These are phyloP conservation scores for Rhizomucor miehei DNA, from an alignment of 371 early-diverging fungal species.

Conservation along the genomic window DNA sequence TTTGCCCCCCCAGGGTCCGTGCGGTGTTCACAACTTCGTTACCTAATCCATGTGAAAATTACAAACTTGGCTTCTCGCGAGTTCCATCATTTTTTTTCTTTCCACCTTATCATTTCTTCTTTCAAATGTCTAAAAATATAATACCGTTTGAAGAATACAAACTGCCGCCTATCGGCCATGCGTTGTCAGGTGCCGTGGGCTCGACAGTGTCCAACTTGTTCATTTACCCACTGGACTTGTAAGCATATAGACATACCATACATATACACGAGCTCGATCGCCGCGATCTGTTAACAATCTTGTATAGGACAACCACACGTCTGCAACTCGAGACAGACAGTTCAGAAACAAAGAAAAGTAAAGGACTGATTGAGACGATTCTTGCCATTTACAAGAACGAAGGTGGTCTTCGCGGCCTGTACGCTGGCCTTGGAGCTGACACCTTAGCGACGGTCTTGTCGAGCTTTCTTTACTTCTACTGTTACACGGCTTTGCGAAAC, in stretches of 20 bases:
- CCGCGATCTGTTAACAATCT: neutral
- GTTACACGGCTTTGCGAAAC: conserved; percentile 55
- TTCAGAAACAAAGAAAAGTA: conserved; percentile 10
- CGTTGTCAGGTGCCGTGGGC: conserved; percentile 59
- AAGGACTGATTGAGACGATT: conserved; percentile 38
- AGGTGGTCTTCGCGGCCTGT: conserved; percentile 51
- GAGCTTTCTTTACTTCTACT: conserved; percentile 62
- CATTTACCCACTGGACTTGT: conserved; percentile 64
- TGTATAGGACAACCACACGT: conserved; percentile 37
- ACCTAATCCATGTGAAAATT: too few relatives aligned
- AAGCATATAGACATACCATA: conserved; percentile 3
- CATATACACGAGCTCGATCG: neutral
- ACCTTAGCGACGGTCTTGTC: conserved; percentile 56
- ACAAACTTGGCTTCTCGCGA: too few relatives aligned
- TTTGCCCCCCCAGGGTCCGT: too few relatives aligned
- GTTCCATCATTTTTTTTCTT: too few relatives aligned
- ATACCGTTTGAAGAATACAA: conserved; percentile 53
- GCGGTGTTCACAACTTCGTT: too few relatives aligned
- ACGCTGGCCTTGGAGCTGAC: conserved; percentile 56
- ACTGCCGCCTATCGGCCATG: conserved; percentile 59
- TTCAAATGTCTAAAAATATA: neutral
- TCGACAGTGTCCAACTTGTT: conserved; percentile 55
- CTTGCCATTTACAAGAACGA: conserved; percentile 44
- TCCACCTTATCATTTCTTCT: neutral
- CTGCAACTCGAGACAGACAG: conserved; percentile 25